Evolutionary conservation across 2,329 filamentous ascomycete genomes (phyloP), one percentile per base, ranked within the genome.

Genomic region (Aspergillus floridensis): DNA sequence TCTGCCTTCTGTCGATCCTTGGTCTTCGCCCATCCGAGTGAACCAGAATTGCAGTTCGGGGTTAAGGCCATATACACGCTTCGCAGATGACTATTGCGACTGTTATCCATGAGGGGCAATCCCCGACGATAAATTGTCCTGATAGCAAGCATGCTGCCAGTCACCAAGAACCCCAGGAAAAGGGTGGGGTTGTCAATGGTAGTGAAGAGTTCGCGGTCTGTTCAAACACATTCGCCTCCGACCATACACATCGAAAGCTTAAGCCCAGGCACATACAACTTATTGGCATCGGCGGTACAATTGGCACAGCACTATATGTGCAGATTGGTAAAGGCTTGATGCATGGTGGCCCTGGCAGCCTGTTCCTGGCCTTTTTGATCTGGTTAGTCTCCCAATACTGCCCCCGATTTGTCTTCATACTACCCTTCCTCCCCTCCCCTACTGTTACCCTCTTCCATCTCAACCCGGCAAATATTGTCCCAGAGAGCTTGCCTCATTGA

Each of bases 281-380:
- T 59, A 80, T 80, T 58, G 78, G 77, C 46, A 79, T 80, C 57
- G 78, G 78, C 24, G 78, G 78, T 12, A 77, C 76, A 32, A 78
- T 80, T 64, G 76, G 77, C 21, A 78, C 74, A n/a, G 75, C 73
- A 0, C 63, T 80, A 35, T 79, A 75, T 60, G 77, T 79, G 24
- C 74, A 77, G 57, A 78, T 79, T 57, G 78, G 78, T 12, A 67
- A 72, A 50, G 73, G 70, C 19, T 59, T 80, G 58, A 68, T 74
- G 14, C 68, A 74, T 55, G 77, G 78, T 47, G 78, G 78, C 0
- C 78, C 78, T 10, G 78, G 60, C 22, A 77, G 74, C 59, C 64
- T 80, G 49, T 80, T 80, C 55, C 62, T 80, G 53, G 78, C 77
- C 4, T 80, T 79, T 62, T 72, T 73, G n/a, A 68, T 80, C 51